Percentiles rank a stretch among this genome's conserved stretches.
These are phyloP conservation scores for Kurtzmaniella quercitrusa DNA, from an alignment of 1,139 yeast species.

Conservation along the genomic window DNA sequence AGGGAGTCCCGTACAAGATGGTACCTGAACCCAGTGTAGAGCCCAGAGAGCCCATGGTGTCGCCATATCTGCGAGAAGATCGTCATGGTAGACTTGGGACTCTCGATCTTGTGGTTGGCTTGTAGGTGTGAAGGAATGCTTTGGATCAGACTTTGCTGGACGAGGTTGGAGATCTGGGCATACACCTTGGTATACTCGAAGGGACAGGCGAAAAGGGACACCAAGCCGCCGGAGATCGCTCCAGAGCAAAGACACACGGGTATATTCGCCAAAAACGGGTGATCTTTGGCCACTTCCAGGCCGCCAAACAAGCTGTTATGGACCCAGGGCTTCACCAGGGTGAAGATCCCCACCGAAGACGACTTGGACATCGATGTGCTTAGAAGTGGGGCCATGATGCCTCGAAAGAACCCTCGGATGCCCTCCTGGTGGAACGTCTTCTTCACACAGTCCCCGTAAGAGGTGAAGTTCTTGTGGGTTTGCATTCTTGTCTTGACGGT, in stretches of 20 bases:
- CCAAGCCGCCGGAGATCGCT: constrained; percentile 58
- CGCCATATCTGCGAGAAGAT: constrained; percentile 50
- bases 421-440: constrained; percentile 64
- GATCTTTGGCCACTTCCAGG: constrained; percentile 10
- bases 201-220: constrained; percentile 73
- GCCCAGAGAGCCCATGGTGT: constrained; percentile 56
- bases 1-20: constrained; percentile 66
- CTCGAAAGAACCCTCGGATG: constrained; percentile 67
- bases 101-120: constrained; percentile 10
- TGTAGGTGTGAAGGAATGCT: constrained; percentile 13
- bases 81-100: constrained; percentile 20
- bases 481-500: constrained; percentile 84
- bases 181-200: constrained; percentile 81
- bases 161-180: constrained; percentile 62
- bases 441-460: constrained; percentile 55
- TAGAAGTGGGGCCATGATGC: constrained; percentile 66
- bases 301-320: constrained; percentile 25
- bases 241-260: constrained; percentile 71
- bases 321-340: constrained; percentile 49
- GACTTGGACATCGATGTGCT: constrained; percentile 66
- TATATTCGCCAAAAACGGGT: constrained; percentile 48
- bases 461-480: constrained; percentile 57
- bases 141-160: constrained; percentile 22
- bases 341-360: constrained; percentile 62
- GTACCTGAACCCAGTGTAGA: constrained; percentile 69